These are phyloP conservation scores for Diversispora epigaea DNA, from an alignment of 192 early-diverging fungal species.

Conservation along the genomic window DNA sequence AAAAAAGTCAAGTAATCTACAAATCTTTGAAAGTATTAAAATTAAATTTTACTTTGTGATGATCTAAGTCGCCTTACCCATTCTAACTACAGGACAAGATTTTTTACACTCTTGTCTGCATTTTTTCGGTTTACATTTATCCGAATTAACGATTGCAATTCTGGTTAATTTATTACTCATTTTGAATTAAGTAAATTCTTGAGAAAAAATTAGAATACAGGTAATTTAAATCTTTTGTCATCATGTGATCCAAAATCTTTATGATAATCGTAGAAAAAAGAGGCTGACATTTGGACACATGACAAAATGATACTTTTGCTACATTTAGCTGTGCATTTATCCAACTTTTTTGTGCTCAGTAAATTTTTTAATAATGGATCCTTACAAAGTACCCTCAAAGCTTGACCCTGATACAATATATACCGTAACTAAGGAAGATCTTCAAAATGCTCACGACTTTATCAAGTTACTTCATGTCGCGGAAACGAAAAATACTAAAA, in stretches of 20 bases:
- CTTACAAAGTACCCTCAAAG: not conserved
- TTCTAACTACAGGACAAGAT: constrained; percentile 91
- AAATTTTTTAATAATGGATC: no score
- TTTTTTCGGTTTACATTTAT: constrained; percentile 99
- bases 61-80: constrained; percentile 72
- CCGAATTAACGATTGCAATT: constrained; percentile 89
- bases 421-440: not conserved
- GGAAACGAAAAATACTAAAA: not conserved
- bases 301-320: no score
- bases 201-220: not conserved
- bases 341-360: no score
- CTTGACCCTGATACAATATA: not conserved
- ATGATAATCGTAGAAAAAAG: no score
- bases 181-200: not conserved
- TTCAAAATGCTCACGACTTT: not conserved
- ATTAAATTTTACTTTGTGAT: not conserved
- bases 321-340: no score
- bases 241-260: not conserved
- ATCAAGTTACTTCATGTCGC: not conserved
- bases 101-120: constrained; percentile 98
- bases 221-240: not conserved
- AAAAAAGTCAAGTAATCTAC: not conserved
- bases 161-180: constrained; percentile 90
- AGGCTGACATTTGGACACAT: no score
- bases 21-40: not conserved